Evolutionary conservation across 148 eudicot species (phyloP).

Genomic region (Dysphania ambrosioides): DNA sequence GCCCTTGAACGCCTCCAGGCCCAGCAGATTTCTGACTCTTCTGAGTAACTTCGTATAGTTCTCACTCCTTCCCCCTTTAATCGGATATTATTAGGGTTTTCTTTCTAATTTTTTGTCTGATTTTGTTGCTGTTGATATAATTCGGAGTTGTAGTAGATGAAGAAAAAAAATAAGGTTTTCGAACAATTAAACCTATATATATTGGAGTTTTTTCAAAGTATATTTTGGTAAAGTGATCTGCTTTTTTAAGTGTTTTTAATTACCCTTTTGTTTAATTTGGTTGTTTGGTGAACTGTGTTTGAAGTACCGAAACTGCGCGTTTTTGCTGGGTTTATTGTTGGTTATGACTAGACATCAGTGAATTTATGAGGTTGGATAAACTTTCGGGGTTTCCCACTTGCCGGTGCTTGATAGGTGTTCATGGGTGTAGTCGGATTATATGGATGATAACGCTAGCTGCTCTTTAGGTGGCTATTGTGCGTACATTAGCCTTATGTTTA

Average conservation of each 20-base stretch:
- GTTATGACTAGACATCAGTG: too few relatives aligned
- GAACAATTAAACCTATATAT: conserved; percentile 8
- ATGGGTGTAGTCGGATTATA: not conserved
- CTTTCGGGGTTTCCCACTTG: too few relatives aligned
- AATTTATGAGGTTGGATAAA: too few relatives aligned
- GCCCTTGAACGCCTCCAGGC: conserved; percentile 82
- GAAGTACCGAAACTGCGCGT: too few relatives aligned
- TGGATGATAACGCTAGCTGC: not conserved
- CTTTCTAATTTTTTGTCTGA: too few relatives aligned
- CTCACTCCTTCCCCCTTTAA: not conserved
- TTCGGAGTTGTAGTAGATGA: not conserved
- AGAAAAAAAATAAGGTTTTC: conserved; percentile 23
- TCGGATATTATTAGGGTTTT: not conserved
- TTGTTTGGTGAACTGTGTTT: too few relatives aligned
- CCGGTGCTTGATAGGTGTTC: not conserved
- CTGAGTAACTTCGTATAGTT: conserved; percentile 34
- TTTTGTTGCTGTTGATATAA: not conserved
- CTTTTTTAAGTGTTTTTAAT: not conserved
- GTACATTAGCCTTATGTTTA: not conserved
- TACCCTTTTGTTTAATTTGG: not conserved
- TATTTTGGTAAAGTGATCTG: not conserved
- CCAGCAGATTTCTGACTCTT: conserved; percentile 33
- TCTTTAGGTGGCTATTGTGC: not conserved
- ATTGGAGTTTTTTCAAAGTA: conserved; percentile 2
- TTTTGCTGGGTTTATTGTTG: not conserved